Base-by-base conservation (phyloP, 2,329 filamentous ascomycete species). In the Fusarium falciforme region DNA sequence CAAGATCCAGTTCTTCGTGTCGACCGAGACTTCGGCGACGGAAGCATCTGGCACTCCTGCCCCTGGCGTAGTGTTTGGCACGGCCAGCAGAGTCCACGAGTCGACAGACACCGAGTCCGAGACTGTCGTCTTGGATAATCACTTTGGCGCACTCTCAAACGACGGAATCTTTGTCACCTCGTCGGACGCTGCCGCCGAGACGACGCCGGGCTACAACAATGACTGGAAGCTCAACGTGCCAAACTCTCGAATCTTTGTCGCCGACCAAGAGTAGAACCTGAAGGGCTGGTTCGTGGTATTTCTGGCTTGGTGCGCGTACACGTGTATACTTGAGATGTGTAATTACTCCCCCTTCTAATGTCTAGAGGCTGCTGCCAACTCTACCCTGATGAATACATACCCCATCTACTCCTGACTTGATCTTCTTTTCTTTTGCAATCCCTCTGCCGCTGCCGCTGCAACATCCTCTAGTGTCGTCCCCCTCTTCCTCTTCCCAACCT, bases 131-230 rank as follows among this genome's bases (percentile, higher is more conserved):
- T 65, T 84, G 25, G 71, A 84, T 11, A 81, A 81, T 29, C 85
- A 87, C 66, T 94, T 94, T 78, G 92, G 92, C 25, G 90, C 88
- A 11, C 82, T 92, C 20, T 91, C 92, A 0, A 87, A 89, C 60
- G 82, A 87, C 17, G 92, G 91, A 6, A 78, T 93, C 17, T 92
- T 88, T 72, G 66, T 91, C n/a, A 80, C 82, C 3, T 77, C 77
- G 0, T 64, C 74, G 6, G 68, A 76, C 12, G 61, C 66, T 3
- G 66, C 69, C 10, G 73, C 75, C 5, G 72, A 79, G 44, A 75
- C 78, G 7, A 78, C 74, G 1, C 77, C 77, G n/a, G 76, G 77
- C 1, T 77, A 78, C 33, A 79, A 79, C 33, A 78, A 78, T 8
- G 77, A 80, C 16, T 81, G 77, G 74, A 83, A 81, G 57, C 73